Percentiles rank a stretch among this genome's conserved stretches.
These are phyloP conservation scores for Lactarius psammicola DNA, from an alignment of 768 basidiomycete genomes.

Conservation along the genomic window DNA sequence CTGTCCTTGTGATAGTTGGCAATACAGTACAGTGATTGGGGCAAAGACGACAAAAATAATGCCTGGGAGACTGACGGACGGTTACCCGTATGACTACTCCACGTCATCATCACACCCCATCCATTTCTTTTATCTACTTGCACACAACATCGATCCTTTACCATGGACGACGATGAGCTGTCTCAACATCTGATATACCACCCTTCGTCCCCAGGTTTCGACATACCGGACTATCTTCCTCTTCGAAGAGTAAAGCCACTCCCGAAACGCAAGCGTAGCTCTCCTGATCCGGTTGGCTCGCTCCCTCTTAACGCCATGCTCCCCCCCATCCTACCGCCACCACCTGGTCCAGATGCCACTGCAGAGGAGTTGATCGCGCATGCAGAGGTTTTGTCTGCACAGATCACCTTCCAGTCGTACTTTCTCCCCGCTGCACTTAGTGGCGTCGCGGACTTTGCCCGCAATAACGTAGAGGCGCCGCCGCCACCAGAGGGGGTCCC, in stretches of 20 bases:
- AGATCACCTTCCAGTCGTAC: conserved; percentile 61
- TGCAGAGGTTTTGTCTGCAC: conserved; percentile 55
- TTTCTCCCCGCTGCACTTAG: conserved; percentile 55
- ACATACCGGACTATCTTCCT: conserved; percentile 60
- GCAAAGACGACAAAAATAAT: background rate
- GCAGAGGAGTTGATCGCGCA: conserved; percentile 59
- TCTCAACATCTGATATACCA: conserved; percentile 19
- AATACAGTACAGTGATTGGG: background rate
- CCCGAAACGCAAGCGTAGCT: conserved; percentile 69
- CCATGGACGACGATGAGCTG: conserved; percentile 22
- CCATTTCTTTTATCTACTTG: background rate
- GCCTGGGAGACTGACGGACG: conserved; percentile 15
- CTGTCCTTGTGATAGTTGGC: background rate
- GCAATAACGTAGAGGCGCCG: conserved; percentile 23
- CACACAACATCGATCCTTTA: conserved; percentile 3
- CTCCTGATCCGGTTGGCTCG: conserved; percentile 25
- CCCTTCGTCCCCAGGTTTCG: conserved; percentile 40
- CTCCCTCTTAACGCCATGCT: conserved; percentile 26
- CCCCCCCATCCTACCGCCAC: conserved; percentile 33
- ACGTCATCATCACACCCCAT: conserved; percentile 23
- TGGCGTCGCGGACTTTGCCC: conserved; percentile 47
- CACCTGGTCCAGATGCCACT: conserved; percentile 46
- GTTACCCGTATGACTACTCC: conserved; percentile 15
- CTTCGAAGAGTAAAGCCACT: conserved; percentile 72
- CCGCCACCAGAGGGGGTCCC: background rate